phyloP scores from a whole-genome alignment of 371 early-diverging fungal genomes.

The Actinomortierella ambigua region DNA sequence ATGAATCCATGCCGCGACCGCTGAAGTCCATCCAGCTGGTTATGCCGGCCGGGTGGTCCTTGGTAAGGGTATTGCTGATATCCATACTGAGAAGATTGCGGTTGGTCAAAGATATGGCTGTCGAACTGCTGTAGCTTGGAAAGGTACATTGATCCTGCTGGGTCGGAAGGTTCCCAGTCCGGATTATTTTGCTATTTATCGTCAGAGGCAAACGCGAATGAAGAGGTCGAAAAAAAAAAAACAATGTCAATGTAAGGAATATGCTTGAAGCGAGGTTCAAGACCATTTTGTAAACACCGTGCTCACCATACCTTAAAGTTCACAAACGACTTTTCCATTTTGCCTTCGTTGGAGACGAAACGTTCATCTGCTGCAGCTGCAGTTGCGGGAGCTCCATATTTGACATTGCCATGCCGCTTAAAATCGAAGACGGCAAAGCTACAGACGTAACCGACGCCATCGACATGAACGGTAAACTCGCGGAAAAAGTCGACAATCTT shows the following conservation, averaged over 20 bases:
- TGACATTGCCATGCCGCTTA: constrained; percentile 80
- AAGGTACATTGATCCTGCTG: constrained; percentile 75
- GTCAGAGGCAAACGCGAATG: neutral
- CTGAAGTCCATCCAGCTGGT: too few species aligned
- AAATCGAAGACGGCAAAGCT: constrained; percentile 95
- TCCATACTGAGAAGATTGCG: too few species aligned
- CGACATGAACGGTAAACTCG: constrained; percentile 91
- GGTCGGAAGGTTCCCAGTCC: constrained; percentile 77
- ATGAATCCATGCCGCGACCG: too few species aligned
- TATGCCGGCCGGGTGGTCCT: too few species aligned
- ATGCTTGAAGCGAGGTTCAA: too few species aligned
- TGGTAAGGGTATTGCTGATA: too few species aligned
- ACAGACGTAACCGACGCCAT: constrained; percentile 93
- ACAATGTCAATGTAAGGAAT: neutral
- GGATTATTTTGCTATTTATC: constrained; percentile 74
- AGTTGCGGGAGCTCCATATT: constrained; percentile 76
- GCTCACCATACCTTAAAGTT: constrained; percentile 88
- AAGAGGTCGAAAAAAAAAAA: neutral
- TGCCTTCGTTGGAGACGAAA: constrained; percentile 82
- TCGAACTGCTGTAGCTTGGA: constrained; percentile 33
- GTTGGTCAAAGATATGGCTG: too few species aligned
- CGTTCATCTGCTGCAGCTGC: constrained; percentile 59
- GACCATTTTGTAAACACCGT: too few species aligned
- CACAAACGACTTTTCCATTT: constrained; percentile 96
- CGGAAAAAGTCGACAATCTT: constrained; percentile 91